These are phyloP conservation scores for Nitzschia palea DNA, from an alignment of 108 stramenopile genomes.

Conservation along the genomic window DNA sequence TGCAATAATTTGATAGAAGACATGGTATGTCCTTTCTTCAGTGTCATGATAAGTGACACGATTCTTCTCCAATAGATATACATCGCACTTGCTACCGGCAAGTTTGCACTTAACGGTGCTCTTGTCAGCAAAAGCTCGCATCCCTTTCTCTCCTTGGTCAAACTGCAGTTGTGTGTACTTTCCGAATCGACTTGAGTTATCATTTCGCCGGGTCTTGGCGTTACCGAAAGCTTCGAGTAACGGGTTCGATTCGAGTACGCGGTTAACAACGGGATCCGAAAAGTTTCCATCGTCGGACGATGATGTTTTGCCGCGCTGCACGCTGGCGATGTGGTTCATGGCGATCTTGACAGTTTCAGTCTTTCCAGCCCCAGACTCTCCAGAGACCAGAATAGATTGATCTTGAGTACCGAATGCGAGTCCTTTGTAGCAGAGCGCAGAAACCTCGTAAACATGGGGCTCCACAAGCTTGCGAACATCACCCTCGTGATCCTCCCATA, in stretches of 20 bases:
- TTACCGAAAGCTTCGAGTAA: constrained; percentile 92
- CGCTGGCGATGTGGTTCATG: constrained; percentile 89
- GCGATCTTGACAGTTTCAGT: constrained; percentile 94
- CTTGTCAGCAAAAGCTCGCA: constrained; percentile 32
- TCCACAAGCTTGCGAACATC: constrained; percentile 43
- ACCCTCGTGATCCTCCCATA: constrained; percentile 48
- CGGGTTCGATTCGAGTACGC: constrained; percentile 86
- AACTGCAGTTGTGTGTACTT: constrained; percentile 89
- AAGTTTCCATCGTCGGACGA: constrained; percentile 5
- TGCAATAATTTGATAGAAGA: constrained; percentile 96
- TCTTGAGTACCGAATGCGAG: constrained; percentile 63
- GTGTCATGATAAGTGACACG: constrained; percentile 91
- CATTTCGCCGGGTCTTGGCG: constrained; percentile 86
- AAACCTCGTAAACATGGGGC: constrained; percentile 85
- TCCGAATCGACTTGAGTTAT: constrained; percentile 86
- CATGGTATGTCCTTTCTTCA: constrained; percentile 95
- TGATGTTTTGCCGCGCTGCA: constrained; percentile 48
- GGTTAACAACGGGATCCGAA: constrained; percentile 60
- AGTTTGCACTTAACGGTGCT: constrained; percentile 55
- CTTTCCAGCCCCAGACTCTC: constrained; percentile 94
- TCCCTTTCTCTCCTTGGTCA: constrained; percentile 51
- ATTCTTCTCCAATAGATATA: constrained; percentile 98
- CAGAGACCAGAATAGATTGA: constrained; percentile 89
- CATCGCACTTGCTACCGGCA: constrained; percentile 74
- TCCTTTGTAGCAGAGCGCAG: constrained; percentile 72